Evolutionary conservation across 805 yeast genomes (phyloP).

Genomic region (Candida berthetii): DNA sequence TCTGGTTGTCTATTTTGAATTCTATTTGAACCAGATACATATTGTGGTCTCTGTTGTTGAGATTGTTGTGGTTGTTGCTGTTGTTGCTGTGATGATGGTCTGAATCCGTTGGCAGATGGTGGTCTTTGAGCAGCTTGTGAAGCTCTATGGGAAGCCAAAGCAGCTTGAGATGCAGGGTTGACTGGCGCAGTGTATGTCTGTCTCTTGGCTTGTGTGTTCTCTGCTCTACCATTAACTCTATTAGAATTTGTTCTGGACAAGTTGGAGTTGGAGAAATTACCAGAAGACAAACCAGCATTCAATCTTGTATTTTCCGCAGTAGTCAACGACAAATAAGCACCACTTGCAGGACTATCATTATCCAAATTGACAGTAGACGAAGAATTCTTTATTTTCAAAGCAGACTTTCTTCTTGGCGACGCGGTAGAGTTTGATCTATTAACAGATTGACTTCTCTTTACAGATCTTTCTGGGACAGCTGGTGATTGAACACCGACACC

Average conservation of each 20-base stretch:
- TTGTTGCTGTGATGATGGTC: too few relatives aligned
- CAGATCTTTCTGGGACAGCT: constrained; percentile 25
- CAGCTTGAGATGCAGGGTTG: constrained; percentile 9
- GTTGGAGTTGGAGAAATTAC: constrained; percentile 7
- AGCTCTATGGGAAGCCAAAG: not conserved
- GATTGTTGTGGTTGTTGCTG: constrained; percentile 4
- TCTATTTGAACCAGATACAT: constrained; percentile 9
- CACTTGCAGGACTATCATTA: constrained; percentile 39
- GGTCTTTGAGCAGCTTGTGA: constrained; percentile 2
- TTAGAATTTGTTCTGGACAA: constrained; percentile 18
- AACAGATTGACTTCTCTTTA: constrained; percentile 9
- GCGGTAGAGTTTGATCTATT: constrained; percentile 17
- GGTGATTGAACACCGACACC: not conserved
- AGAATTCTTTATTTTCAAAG: constrained; percentile 25
- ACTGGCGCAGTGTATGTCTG: constrained; percentile 1
- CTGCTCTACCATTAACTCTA: constrained; percentile 22
- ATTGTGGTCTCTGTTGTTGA: constrained; percentile 15
- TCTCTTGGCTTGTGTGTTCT: not conserved
- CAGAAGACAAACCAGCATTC: constrained; percentile 50
- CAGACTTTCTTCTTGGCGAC: constrained; percentile 35
- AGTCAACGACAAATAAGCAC: constrained; percentile 60
- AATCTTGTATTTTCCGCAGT: constrained; percentile 77
- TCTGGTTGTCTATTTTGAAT: constrained; percentile 3
- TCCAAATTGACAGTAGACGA: constrained; percentile 15
- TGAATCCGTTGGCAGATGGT: constrained; percentile 3